Conservation (phyloP, 441 rosid genomes). For the Euphorbia schlechtendalii region DNA sequence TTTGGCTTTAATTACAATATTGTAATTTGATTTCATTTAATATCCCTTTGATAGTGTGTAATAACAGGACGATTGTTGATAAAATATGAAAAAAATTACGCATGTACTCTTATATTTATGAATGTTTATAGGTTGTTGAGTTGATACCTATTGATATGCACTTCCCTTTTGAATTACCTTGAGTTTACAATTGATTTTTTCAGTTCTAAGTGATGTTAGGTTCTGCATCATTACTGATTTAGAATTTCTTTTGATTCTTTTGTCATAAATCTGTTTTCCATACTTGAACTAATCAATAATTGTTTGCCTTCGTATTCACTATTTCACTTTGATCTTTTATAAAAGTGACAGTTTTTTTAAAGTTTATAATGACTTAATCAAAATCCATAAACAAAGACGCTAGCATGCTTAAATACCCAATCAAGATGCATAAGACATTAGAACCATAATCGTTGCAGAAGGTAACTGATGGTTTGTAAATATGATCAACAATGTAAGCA, state of each 20-base stretch:
- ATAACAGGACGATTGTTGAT: neutral
- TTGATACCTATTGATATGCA: neutral
- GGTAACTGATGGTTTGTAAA: too few species aligned
- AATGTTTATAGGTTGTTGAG: neutral
- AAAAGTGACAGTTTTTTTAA: neutral
- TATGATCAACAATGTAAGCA: too few species aligned
- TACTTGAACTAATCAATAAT: neutral
- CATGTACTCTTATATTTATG: neutral
- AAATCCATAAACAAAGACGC: too few species aligned
- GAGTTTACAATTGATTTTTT: neutral
- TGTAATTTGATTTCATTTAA: too few species aligned
- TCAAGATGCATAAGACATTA: too few species aligned
- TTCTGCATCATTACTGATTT: neutral
- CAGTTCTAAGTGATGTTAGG: conserved; percentile 1
- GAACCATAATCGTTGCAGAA: too few species aligned
- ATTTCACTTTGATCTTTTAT: neutral
- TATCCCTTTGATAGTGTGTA: too few species aligned
- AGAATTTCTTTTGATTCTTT: neutral
- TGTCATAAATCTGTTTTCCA: neutral
- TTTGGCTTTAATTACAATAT: too few species aligned
- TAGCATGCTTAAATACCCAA: too few species aligned
- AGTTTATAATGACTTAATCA: neutral
- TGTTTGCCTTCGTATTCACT: neutral
- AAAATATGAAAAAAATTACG: too few species aligned
- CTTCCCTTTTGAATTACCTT: too few species aligned